Evolutionary conservation across 2,329 filamentous ascomycete genomes (phyloP), one percentile per base, ranked within the genome.

Genomic region (Ophiognomonia clavigignenti-juglandacearum): DNA sequence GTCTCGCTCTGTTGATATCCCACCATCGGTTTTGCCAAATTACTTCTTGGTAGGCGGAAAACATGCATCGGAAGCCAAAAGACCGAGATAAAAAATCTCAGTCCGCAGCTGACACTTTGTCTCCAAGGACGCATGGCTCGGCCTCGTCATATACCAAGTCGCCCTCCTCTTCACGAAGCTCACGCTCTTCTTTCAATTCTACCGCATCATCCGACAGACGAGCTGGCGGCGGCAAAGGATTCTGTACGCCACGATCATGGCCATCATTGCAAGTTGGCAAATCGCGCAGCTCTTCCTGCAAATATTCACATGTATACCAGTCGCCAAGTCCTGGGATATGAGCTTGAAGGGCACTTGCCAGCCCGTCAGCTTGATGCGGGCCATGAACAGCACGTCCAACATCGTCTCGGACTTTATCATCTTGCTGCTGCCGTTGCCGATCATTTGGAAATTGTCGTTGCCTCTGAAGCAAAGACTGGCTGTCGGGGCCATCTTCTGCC

Each of bases 1-100:
- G 8, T 47, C 38, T 2, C 54, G 53, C 40, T 48, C 50, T n/a
- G 48, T 41, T 43, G 52, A 49, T 14, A 37, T 46, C 34, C 14
- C 23, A 35, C 16, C 26, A 6, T 16, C 24, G 10, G n/a, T 19
- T 9, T 4, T 32, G 3, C 13, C 35, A 5, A 36, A 24, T 8
- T 39, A 38, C 35, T 45, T 16, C 24, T 29, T 38, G 35, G 43
- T 45, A 10, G 31, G 35, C 29, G 3, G 23, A 8, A 27, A 2
- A 16, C 27, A 10, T 42, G 5, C 18, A 29, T n/a, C n/a, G n/a
- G n/a, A n/a, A n/a, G n/a, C n/a, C n/a, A n/a, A n/a, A n/a, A n/a
- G n/a, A n/a, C n/a, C n/a, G 10, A 23, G 34, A 19, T 35, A n/a
- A 14, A 35, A 16, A 18, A 8, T 35, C 19, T 3, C 6, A 16